Conservation (phyloP, 192 early-diverging fungal genomes). For the Mortierella hygrophila region DNA sequence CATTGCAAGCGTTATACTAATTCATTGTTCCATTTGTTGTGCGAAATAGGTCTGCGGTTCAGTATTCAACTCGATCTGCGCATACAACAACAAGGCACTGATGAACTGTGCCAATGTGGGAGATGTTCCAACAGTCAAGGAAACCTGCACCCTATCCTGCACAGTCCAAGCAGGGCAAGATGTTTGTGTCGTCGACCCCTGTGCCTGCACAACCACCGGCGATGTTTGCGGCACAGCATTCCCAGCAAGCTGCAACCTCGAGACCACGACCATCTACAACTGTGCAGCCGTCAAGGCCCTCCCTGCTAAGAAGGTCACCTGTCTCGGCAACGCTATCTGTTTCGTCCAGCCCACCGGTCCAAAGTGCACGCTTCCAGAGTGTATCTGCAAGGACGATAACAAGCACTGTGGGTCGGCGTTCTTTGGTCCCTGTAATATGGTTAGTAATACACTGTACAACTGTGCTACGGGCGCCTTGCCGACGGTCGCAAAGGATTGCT, state of each 20-base stretch:
- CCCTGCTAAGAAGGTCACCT: not conserved
- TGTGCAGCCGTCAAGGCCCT: not conserved
- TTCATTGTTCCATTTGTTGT: not conserved
- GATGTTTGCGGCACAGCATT: not conserved
- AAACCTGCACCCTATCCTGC: not conserved
- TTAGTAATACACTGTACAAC: not conserved
- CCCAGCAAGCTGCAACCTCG: not conserved
- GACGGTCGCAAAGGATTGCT: not conserved
- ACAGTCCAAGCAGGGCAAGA: not conserved
- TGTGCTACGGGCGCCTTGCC: not conserved
- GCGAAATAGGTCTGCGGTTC: not conserved
- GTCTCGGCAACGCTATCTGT: not conserved
- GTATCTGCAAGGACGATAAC: not conserved
- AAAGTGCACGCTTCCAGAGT: not conserved
- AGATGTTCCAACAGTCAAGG: not conserved
- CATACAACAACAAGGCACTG: not conserved
- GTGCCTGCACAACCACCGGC: not conserved
- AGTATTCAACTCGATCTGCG: not conserved
- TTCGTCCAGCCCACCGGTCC: not conserved
- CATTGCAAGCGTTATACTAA: not conserved
- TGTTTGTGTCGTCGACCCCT: not conserved
- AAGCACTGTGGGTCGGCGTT: slow-evolving; percentile 3
- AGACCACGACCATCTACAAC: not conserved
- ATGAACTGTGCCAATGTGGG: not conserved
- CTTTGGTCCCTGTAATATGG: not conserved